Base-by-base conservation (phyloP, 2,329 filamentous ascomycete genomes). In the Colletotrichum sojae region DNA sequence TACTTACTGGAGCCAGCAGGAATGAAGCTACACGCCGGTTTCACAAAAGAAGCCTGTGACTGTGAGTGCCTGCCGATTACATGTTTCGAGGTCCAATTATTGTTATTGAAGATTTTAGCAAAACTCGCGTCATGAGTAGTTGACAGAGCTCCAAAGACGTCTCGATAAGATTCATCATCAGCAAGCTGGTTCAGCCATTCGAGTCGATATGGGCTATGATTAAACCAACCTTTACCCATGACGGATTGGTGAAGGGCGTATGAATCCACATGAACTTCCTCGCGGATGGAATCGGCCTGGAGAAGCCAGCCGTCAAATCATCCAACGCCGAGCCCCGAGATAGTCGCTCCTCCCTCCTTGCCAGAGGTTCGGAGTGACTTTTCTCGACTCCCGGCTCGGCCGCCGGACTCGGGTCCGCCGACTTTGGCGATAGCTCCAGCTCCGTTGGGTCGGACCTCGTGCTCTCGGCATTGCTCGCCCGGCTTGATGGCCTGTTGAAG, bases 231-330 rank as follows among this genome's bases (percentile, higher is more conserved):
- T 86, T 87, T 2, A 89, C 87, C 87, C 87, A 89, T 0, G 84
- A 81, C 0, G 87, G 86, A 59, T 89, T 89, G 9, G 86, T 89
- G 31, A 84, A 89, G 0, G 87, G 85, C 18, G 88, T 71, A 75
- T 89, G 87, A 54, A 89, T 83, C 87, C 88, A 89, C 72, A 86
- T 83, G 71, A 89, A 89, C 74, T 85, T 88, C 25, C 84, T 81
- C 2, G 75, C 72, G 2, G 18, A 6, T 2, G 79, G 77, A 55
- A 81, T 75, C 0, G 82, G 82, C 27, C 82, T 74, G 4, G 80
- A 82, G 71, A 83, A 83, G 0, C 81, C 82, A 1, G 81, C 81
- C 0, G 77, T 75, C 45, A 78, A 67, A 36, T 81, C 78, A 15
- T 77, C 74, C 4, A 78, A 57, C 6, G 73, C 72, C 1, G 70